Evolutionary conservation across 441 rosid genomes (phyloP).

Genomic region (Erysimum pusillum): DNA sequence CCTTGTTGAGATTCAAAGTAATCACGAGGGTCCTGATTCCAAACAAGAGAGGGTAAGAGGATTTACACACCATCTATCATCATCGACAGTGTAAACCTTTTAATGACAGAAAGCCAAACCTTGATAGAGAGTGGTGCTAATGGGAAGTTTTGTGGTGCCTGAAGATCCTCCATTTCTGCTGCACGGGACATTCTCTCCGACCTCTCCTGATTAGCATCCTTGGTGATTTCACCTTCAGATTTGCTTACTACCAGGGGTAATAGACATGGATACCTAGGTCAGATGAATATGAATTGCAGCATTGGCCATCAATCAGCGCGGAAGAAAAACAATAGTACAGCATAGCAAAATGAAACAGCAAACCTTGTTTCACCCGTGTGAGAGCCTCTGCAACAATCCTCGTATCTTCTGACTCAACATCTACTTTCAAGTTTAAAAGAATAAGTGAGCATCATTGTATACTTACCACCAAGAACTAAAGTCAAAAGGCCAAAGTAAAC

Average conservation of each 20-base stretch:
- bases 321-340: no score
- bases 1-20: constrained; percentile 97
- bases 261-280: constrained; percentile 21
- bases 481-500: neutral
- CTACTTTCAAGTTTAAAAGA: constrained; percentile 52
- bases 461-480: constrained; percentile 22
- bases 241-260: constrained; percentile 43
- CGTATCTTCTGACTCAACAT: constrained; percentile 81
- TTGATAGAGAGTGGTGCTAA: constrained; percentile 88
- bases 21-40: constrained; percentile 90
- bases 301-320: constrained; percentile 20
- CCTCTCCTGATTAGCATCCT: constrained; percentile 58
- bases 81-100: constrained; percentile 12
- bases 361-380: constrained; percentile 73
- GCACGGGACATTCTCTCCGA: constrained; percentile 61
- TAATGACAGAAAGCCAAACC: constrained; percentile 53
- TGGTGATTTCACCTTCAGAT: constrained; percentile 60
- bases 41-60: constrained; percentile 30
- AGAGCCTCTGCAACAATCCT: constrained; percentile 89
- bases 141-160: constrained; percentile 68
- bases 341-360: constrained; percentile 34
- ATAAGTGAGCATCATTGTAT: constrained; percentile 46
- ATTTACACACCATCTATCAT: neutral
- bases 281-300: constrained; percentile 31
- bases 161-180: constrained; percentile 92